phyloP scores from a whole-genome alignment of 129 eudicot species.

The Flaveria robusta region DNA sequence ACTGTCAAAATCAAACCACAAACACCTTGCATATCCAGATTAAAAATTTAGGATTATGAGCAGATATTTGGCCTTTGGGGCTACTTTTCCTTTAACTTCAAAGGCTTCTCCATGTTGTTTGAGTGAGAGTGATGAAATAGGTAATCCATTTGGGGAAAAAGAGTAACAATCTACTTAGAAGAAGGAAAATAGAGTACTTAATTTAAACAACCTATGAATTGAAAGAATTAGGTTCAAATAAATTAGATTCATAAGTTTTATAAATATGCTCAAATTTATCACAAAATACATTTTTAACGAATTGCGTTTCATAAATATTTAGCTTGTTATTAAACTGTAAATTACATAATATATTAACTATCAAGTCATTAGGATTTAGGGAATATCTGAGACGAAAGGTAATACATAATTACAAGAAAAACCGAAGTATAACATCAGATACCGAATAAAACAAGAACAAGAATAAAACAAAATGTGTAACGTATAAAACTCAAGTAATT shows the following conservation, averaged over 20 bases:
- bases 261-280: too few species aligned
- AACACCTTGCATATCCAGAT: not conserved
- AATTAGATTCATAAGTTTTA: not conserved
- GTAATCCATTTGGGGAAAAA: not conserved
- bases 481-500: not conserved
- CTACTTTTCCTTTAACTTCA: not conserved
- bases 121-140: slow-evolving; percentile 9
- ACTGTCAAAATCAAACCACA: not conserved
- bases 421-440: not conserved
- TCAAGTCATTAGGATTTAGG: not conserved
- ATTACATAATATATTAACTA: not conserved
- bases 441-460: not conserved
- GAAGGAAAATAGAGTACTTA: not conserved
- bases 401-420: not conserved
- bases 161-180: not conserved
- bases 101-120: slow-evolving; percentile 8
- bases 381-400: not conserved
- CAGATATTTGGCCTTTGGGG: not conserved
- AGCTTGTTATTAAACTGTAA: not conserved
- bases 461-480: not conserved
- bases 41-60: not conserved
- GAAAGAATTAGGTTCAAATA: not conserved
- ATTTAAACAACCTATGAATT: not conserved
- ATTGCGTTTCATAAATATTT: not conserved
- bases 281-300: too few species aligned